Percentiles rank a stretch among this genome's conserved stretches.
phyloP scores from a whole-genome alignment of 257 asterid genomes.

The Ocimum tenuiflorum region DNA sequence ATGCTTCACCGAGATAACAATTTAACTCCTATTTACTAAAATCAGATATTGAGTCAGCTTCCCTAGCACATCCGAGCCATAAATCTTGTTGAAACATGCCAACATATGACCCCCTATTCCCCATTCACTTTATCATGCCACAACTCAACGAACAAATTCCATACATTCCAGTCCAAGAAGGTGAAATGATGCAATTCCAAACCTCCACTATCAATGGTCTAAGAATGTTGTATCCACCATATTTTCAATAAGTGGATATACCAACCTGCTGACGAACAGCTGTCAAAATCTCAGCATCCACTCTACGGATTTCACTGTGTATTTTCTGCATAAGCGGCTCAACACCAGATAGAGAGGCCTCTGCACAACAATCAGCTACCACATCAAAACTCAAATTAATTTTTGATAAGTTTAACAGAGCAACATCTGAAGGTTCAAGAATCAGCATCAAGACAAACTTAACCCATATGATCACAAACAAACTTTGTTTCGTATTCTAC shows the following conservation, averaged over 20 bases:
- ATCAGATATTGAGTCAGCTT: too few species aligned
- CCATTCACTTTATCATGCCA: neutral
- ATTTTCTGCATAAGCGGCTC: conserved; percentile 94
- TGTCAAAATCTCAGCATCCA: conserved; percentile 76
- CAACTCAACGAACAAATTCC: neutral
- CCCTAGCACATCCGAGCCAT: too few species aligned
- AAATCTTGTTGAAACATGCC: too few species aligned
- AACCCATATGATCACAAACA: neutral
- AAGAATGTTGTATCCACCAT: neutral
- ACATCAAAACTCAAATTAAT: conserved; percentile 11
- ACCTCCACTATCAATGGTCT: neutral
- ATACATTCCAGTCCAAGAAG: conserved; percentile 4
- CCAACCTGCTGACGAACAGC: conserved; percentile 96
- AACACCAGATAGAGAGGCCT: conserved; percentile 88
- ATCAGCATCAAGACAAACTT: neutral
- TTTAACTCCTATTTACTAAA: too few species aligned
- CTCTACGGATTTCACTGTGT: conserved; percentile 76
- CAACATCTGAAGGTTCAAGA: conserved; percentile 6
- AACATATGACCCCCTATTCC: neutral
- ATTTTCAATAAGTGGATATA: conserved; percentile 7
- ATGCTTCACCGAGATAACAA: too few species aligned
- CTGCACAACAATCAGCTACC: conserved; percentile 41
- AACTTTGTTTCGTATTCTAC: neutral
- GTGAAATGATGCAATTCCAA: neutral
- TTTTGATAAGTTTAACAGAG: neutral